These are phyloP conservation scores for Sporisorium reilianum DNA, from an alignment of 1,284 basidiomycete genomes.

Conservation along the genomic window DNA sequence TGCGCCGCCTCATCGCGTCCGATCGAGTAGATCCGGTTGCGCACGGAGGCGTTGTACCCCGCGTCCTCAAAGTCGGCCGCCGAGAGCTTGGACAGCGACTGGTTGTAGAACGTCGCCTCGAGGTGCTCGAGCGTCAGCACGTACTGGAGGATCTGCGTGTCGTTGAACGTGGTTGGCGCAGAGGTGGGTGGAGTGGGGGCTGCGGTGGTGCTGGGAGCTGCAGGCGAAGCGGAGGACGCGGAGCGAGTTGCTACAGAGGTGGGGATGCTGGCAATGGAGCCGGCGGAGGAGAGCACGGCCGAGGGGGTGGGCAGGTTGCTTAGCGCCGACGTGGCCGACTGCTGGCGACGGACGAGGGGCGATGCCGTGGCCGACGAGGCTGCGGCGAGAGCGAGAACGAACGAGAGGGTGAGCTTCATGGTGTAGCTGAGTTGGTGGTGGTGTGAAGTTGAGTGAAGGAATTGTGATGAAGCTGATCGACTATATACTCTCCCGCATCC, in stretches of 20 bases:
- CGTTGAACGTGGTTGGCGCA: slow-evolving; percentile 29
- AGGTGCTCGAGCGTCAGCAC: slow-evolving; percentile 62
- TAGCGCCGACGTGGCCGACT: background rate
- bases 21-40: slow-evolving; percentile 53
- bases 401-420: slow-evolving; percentile 42
- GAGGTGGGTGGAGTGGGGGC: slow-evolving; percentile 2
- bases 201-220: background rate
- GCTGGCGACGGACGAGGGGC: slow-evolving; percentile 28
- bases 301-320: slow-evolving; percentile 14
- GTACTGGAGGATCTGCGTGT: slow-evolving; percentile 56
- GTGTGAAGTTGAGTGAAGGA: background rate
- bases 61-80: slow-evolving; percentile 34
- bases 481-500: slow-evolving; percentile 24
- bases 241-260: no score
- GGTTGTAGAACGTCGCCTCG: slow-evolving; percentile 56
- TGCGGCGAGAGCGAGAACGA: slow-evolving; percentile 36
- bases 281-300: background rate
- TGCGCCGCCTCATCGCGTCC: slow-evolving; percentile 47
- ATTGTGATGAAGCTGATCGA: background rate
- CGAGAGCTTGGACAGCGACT: slow-evolving; percentile 43
- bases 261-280: background rate
- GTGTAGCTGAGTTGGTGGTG: background rate
- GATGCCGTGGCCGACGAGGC: slow-evolving; percentile 32
- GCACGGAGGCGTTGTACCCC: slow-evolving; percentile 45
- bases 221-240: background rate